These are phyloP conservation scores for Fusarium sp. DNA, from an alignment of 2,329 filamentous ascomycete genomes.

Conservation along the genomic window DNA sequence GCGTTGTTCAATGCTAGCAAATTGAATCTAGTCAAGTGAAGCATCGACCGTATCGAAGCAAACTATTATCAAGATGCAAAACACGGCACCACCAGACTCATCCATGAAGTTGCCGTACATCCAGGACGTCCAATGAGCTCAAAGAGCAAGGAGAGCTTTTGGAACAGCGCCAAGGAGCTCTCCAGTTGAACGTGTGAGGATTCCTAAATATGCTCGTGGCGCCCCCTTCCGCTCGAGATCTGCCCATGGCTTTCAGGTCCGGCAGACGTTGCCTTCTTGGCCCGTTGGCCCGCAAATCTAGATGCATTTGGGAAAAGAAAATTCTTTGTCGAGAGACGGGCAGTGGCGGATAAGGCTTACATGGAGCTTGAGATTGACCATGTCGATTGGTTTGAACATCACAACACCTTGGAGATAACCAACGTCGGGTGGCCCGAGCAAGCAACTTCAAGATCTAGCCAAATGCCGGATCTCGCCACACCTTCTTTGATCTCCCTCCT, in stretches of 20 bases:
- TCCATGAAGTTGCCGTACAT: constrained; percentile 7
- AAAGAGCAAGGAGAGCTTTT: constrained; percentile 10
- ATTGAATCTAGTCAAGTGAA: background rate
- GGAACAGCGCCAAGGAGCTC: constrained; percentile 9
- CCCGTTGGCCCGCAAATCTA: constrained; percentile 22
- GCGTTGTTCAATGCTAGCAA: background rate
- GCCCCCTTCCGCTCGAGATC: constrained; percentile 13
- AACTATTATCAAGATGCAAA: constrained; percentile 5
- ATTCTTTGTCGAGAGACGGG: constrained; percentile 8
- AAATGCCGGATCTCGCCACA: constrained; percentile 43
- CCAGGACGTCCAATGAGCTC: background rate
- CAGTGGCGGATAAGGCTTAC: constrained; percentile 35
- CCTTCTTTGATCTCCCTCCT: constrained; percentile 27
- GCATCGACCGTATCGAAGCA: background rate
- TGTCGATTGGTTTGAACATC: constrained; percentile 21
- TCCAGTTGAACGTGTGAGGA: constrained; percentile 16
- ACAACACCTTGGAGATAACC: constrained; percentile 25
- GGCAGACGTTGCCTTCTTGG: constrained; percentile 13
- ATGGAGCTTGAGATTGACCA: constrained; percentile 4
- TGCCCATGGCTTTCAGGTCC: constrained; percentile 16
- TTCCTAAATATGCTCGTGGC: constrained; percentile 34
- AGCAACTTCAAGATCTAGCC: constrained; percentile 28
- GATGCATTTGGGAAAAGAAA: constrained; percentile 22
- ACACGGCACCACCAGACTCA: background rate
- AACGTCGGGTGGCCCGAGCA: constrained; percentile 18